A percentile compares a stretch with the other conserved stretches of the same genome.
Evolutionary conservation across 768 basidiomycete species (phyloP).

Genomic region (Suillus plorans): DNA sequence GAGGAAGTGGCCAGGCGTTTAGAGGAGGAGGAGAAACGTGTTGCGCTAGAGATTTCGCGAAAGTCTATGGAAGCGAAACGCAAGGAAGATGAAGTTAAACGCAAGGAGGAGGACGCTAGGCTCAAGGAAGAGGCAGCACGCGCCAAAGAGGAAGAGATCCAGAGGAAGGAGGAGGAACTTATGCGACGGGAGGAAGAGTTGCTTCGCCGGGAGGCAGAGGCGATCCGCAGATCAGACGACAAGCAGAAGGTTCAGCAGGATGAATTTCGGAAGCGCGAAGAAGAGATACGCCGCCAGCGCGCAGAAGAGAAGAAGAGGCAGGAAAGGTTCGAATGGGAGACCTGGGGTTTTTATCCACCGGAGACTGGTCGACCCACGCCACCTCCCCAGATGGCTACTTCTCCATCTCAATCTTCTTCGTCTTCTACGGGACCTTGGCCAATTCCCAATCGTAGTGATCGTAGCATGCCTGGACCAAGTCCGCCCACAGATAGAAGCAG

Average conservation of each 20-base stretch:
- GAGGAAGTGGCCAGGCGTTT: conserved; percentile 20
- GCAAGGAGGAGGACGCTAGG: conserved; percentile 26
- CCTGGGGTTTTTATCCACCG: conserved; percentile 23
- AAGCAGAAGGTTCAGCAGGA: conserved; percentile 25
- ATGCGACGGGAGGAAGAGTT: conserved; percentile 33
- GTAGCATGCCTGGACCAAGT: conserved; percentile 32
- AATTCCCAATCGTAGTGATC: conserved; percentile 30
- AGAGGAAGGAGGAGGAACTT: conserved; percentile 28
- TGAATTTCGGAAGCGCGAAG: conserved; percentile 31
- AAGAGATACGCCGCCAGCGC: conserved; percentile 30
- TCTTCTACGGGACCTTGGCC: conserved; percentile 30
- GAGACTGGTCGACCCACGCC: conserved; percentile 23
- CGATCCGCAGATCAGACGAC: conserved; percentile 29
- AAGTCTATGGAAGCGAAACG: conserved; percentile 28
- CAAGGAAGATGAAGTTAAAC: conserved; percentile 25
- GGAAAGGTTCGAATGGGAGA: conserved; percentile 22
- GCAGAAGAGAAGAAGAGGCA: conserved; percentile 31
- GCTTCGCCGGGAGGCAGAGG: conserved; percentile 29
- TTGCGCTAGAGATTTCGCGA: conserved; percentile 9
- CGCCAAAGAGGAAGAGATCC: conserved; percentile 26
- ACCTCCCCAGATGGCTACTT: conserved; percentile 14
- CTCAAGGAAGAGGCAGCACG: conserved; percentile 23
- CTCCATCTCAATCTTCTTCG: conserved; percentile 28
- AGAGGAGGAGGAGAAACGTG: conserved; percentile 23
- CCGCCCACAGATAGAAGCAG: conserved; percentile 32